Evolutionary conservation across 495 filamentous ascomycete species (phyloP).

Genomic region (Tuber indicum): DNA sequence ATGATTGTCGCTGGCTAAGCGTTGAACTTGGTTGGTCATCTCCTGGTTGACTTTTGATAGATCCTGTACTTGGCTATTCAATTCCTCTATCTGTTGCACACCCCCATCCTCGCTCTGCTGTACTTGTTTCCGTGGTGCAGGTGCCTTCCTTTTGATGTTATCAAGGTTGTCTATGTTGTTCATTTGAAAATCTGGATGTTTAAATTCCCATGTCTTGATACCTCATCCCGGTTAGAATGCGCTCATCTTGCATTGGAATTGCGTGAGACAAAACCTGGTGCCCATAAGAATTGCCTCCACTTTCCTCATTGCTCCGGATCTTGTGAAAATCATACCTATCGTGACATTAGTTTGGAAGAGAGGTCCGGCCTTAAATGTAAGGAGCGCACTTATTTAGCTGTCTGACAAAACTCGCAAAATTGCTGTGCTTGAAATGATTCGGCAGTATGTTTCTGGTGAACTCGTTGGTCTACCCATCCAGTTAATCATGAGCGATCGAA

Average conservation of each 20-base stretch:
- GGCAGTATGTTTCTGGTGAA: constrained; percentile 96
- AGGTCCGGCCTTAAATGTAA: constrained; percentile 6
- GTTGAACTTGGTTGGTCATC: constrained; percentile 75
- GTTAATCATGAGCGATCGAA: constrained; percentile 16
- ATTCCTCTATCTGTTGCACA: constrained; percentile 78
- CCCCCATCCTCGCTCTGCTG: constrained; percentile 68
- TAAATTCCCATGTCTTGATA: constrained; percentile 71
- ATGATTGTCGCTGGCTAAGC: constrained; percentile 76
- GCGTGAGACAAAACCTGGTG: constrained; percentile 61
- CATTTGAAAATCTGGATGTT: constrained; percentile 90
- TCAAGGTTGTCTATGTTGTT: constrained; percentile 96
- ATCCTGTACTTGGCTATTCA: constrained; percentile 80
- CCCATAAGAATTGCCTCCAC: constrained; percentile 81
- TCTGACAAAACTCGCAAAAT: constrained; percentile 97
- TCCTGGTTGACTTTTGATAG: constrained; percentile 87
- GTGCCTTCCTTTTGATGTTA: constrained; percentile 93
- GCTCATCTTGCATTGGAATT: background rate
- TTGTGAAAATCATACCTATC: constrained; percentile 78
- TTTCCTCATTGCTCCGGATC: constrained; percentile 93
- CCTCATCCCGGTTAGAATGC: constrained; percentile 7
- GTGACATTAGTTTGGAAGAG: constrained; percentile 20
- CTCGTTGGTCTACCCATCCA: constrained; percentile 70
- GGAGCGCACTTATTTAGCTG: constrained; percentile 87
- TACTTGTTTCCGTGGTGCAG: constrained; percentile 74
- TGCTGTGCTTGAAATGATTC: constrained; percentile 99